Evolutionary conservation across 2,329 filamentous ascomycete species (phyloP).

Genomic region (Neophaeococcomyces aloes): DNA sequence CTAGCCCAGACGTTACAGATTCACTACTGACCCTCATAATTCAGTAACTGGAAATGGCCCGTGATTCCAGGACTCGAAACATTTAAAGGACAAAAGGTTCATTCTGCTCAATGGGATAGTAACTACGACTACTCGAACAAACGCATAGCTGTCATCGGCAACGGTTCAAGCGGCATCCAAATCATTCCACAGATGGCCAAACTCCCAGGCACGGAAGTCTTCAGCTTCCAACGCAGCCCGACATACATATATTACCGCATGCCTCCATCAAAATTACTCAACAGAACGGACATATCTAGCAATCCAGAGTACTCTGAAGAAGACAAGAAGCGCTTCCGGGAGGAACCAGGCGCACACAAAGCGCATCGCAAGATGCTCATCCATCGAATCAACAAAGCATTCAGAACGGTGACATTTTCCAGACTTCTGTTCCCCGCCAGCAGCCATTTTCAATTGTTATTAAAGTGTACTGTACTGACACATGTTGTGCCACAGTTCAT

Average conservation of each 20-base stretch:
- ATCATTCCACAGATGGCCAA: constrained; percentile 52
- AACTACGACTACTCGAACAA: constrained; percentile 48
- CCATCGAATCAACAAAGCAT: constrained; percentile 10
- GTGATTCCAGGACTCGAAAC: constrained; percentile 48
- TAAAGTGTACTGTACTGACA: not conserved
- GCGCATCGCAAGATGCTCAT: constrained; percentile 18
- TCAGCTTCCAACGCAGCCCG: constrained; percentile 51
- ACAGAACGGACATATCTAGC: constrained; percentile 1
- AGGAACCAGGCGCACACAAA: constrained; percentile 14
- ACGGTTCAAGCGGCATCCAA: constrained; percentile 54
- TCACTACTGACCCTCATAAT: constrained; percentile 26
- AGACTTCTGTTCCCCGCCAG: not conserved
- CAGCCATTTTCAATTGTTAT: no score
- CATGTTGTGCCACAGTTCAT: not conserved
- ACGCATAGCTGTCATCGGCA: constrained; percentile 53
- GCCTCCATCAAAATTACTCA: constrained; percentile 9
- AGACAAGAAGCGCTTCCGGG: constrained; percentile 19
- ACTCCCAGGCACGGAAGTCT: constrained; percentile 38
- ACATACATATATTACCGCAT: constrained; percentile 14
- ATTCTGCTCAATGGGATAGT: constrained; percentile 50
- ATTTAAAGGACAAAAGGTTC: constrained; percentile 50
- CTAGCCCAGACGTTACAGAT: constrained; percentile 17
- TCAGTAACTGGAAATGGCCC: constrained; percentile 32
- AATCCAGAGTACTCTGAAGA: constrained; percentile 24
- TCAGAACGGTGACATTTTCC: constrained; percentile 9